Percentiles rank a stretch among this genome's conserved stretches.
Evolutionary conservation across 805 yeast species (phyloP).

Genomic region (Myxozyma sirexii): DNA sequence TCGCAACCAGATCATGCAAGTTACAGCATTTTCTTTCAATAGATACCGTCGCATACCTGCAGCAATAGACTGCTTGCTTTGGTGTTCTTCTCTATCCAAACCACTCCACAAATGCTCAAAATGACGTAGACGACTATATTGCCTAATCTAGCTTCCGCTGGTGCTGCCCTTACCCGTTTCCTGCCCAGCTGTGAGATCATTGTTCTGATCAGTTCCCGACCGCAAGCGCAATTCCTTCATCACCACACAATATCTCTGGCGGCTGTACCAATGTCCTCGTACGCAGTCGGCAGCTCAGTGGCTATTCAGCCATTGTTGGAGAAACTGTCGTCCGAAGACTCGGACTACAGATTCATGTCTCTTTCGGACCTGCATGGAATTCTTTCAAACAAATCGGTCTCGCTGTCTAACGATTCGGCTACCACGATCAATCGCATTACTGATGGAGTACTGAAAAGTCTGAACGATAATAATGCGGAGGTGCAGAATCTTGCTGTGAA

Average conservation of each 20-base stretch:
- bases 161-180: no score
- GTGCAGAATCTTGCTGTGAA: constrained; percentile 75
- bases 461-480: constrained; percentile 67
- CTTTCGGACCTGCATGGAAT: constrained; percentile 65
- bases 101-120: no score
- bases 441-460: constrained; percentile 48
- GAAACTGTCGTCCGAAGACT: constrained; percentile 51
- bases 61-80: no score
- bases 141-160: no score
- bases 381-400: constrained; percentile 38
- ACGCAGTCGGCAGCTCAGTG: background rate
- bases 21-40: no score
- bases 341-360: constrained; percentile 85
- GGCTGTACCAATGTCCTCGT: constrained; percentile 3
- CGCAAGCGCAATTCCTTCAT: no score
- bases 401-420: constrained; percentile 34
- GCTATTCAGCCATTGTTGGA: constrained; percentile 32
- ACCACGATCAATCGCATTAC: constrained; percentile 41
- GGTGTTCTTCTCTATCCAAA: no score
- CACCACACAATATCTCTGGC: background rate
- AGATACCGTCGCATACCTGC: no score
- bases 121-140: no score
- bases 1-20: no score
- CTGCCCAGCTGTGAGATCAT: no score
- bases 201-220: no score